A percentile compares a stretch with the other conserved stretches of the same genome.
These are phyloP conservation scores for Mimosa pudica DNA, from an alignment of 306 rosid genomes.

Conservation along the genomic window DNA sequence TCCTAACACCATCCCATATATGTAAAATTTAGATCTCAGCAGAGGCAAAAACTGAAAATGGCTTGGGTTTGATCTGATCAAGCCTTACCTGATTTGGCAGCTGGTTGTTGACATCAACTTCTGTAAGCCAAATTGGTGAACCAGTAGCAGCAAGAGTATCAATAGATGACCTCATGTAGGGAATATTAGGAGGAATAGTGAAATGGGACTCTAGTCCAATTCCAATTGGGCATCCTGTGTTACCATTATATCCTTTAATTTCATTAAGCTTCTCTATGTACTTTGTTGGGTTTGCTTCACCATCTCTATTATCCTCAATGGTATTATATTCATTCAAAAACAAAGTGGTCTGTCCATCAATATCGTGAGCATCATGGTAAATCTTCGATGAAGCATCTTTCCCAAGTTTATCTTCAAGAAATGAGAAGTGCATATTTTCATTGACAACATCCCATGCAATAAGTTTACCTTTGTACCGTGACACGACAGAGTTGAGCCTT, in stretches of 20 bases:
- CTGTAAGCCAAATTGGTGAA: slow-evolving; percentile 74
- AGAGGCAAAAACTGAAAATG: background rate
- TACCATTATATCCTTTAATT: slow-evolving; percentile 41
- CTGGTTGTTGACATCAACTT: slow-evolving; percentile 56
- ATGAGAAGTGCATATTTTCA: slow-evolving; percentile 62
- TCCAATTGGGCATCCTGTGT: slow-evolving; percentile 25
- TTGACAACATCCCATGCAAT: slow-evolving; percentile 83
- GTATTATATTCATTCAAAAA: slow-evolving; percentile 75
- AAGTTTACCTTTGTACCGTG: slow-evolving; percentile 58
- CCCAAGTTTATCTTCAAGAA: slow-evolving; percentile 59
- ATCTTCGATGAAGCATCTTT: slow-evolving; percentile 34
- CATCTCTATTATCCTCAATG: slow-evolving; percentile 59
- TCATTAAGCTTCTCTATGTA: slow-evolving; percentile 55
- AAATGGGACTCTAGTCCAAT: slow-evolving; percentile 82
- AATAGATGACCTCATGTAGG: slow-evolving; percentile 68
- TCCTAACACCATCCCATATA: too few species aligned
- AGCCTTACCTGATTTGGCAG: slow-evolving; percentile 54
- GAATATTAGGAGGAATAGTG: slow-evolving; percentile 47
- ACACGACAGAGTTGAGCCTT: slow-evolving; percentile 52
- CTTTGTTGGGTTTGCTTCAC: slow-evolving; percentile 37
- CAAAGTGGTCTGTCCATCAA: slow-evolving; percentile 50
- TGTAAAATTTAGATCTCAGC: too few species aligned
- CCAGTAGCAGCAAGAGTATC: slow-evolving; percentile 68
- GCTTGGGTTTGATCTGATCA: background rate
- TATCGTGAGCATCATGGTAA: slow-evolving; percentile 42